Percentiles rank a stretch among this genome's conserved stretches.
Evolutionary conservation across 495 filamentous ascomycete genomes (phyloP).

Genomic region (Pseudotulostoma volvatum): DNA sequence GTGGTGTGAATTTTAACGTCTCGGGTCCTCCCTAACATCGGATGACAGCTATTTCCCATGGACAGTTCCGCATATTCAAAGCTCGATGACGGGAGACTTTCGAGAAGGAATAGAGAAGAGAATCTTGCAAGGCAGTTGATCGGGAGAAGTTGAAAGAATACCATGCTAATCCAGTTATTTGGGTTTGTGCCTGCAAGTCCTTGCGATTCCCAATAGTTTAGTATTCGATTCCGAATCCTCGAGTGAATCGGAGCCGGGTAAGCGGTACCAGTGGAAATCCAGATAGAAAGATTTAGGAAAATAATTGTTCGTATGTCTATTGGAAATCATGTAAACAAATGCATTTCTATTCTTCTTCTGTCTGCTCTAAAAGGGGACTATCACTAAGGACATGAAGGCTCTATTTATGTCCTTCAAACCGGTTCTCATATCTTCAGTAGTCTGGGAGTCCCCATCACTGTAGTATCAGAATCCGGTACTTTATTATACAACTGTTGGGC

Average conservation of each 20-base stretch:
- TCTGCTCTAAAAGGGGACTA: no score
- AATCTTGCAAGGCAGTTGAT: slow-evolving; percentile 1
- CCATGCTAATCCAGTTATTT: slow-evolving; percentile 3
- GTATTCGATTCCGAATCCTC: slow-evolving; percentile 3
- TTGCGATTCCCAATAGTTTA: no score
- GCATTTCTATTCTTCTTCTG: slow-evolving; percentile 1
- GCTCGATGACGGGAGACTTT: slow-evolving; percentile 3
- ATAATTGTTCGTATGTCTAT: slow-evolving; percentile 1
- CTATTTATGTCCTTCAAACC: no score
- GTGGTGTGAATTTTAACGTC: not conserved
- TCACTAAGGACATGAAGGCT: no score
- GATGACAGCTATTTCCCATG: slow-evolving; percentile 2
- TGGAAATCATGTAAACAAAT: not conserved
- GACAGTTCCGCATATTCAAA: slow-evolving; percentile 4
- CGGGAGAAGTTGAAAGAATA: slow-evolving; percentile 2
- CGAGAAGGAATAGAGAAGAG: slow-evolving; percentile 2
- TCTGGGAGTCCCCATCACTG: no score
- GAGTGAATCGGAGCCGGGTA: not conserved
- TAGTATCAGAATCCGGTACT: no score
- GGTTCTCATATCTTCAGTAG: no score
- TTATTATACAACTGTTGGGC: no score
- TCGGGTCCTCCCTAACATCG: no score
- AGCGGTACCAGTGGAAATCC: not conserved
- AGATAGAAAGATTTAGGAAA: slow-evolving; percentile 1
- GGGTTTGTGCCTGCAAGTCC: slow-evolving; percentile 3